phyloP scores from a whole-genome alignment of 139 green algal genomes.

The Chlamydomonas asymmetrica region DNA sequence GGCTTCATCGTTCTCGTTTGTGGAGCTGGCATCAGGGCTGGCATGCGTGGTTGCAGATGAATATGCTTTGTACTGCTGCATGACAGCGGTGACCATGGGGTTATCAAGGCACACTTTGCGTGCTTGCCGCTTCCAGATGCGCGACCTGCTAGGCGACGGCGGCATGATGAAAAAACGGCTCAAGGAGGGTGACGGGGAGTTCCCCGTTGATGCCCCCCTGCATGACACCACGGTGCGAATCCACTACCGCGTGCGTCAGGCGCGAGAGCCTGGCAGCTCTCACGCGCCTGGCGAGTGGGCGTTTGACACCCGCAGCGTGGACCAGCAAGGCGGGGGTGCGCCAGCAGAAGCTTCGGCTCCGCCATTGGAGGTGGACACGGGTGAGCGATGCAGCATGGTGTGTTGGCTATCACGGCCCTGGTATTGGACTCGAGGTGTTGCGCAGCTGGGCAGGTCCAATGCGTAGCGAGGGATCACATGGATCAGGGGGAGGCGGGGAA shows the following conservation, averaged over 20 bases:
- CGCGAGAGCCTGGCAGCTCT: background rate
- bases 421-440: no score
- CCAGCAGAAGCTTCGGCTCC: no score
- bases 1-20: no score
- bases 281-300: slow-evolving; percentile 18
- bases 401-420: no score
- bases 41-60: background rate
- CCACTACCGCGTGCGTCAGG: slow-evolving; percentile 54
- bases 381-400: background rate
- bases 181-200: slow-evolving; percentile 69
- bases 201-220: slow-evolving; percentile 83
- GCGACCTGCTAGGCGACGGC: slow-evolving; percentile 79
- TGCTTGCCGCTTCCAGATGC: slow-evolving; percentile 60
- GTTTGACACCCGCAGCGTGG: slow-evolving; percentile 21
- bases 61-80: background rate
- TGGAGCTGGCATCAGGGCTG: background rate
- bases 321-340: no score
- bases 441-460: no score
- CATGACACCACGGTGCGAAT: slow-evolving; percentile 71
- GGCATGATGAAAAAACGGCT: slow-evolving; percentile 67
- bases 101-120: no score
- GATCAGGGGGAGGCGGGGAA: no score
- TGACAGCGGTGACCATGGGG: no score
- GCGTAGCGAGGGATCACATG: no score
- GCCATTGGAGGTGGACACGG: slow-evolving; percentile 53